Base-by-base conservation (phyloP, 192 early-diverging fungal genomes). In the Coemansia guatemalensis region DNA sequence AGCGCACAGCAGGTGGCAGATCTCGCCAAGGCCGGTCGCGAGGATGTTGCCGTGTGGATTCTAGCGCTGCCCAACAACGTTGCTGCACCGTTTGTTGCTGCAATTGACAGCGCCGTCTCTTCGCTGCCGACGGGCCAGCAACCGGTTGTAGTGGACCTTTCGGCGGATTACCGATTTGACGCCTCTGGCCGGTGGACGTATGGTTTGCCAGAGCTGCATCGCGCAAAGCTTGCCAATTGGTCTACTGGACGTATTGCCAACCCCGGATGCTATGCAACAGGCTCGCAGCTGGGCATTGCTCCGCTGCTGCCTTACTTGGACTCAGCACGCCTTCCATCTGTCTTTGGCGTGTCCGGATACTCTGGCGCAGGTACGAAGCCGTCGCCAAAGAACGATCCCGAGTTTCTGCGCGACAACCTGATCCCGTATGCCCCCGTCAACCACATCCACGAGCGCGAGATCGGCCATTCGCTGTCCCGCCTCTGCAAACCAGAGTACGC, bases 221-320 rank as follows among this genome's bases (percentile, higher is more conserved):
- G 96, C 50, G 73, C 75, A 22, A 64, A 84, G 48, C 70, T 97
- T 23, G 14, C 33, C 4, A 33, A 9, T 22, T 56, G 58, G 17
- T 81, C 73, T 12, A 85, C 92, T 5, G 85, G 78, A 2, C 86
- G 85, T 55, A 91, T 99, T 52, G 83, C 94, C 58, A 99, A 99
- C 83, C 97, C 97, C 9, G 97, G 97, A 2, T 99, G 97, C 82
- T 99, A 99, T 76, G 97, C 97, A 5, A 99, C 97, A 2, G 97
- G 95, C 20, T 89, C 93, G 41, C 97, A 99, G 80, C 74, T 98
- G 65, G 86, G 91, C 0, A 76, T 97, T 60, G 89, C 87, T 8
- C 97, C 97, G 14, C 81, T 99, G 51, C 71, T 95, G 48, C 85
- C 86, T 8, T 87, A 80, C 60, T 53, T 93, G 52, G 84, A 77